Percentiles rank a stretch among this genome's conserved stretches.
Evolutionary conservation across 345 rosid genomes (phyloP).

Genomic region (Corchorus olitorius): DNA sequence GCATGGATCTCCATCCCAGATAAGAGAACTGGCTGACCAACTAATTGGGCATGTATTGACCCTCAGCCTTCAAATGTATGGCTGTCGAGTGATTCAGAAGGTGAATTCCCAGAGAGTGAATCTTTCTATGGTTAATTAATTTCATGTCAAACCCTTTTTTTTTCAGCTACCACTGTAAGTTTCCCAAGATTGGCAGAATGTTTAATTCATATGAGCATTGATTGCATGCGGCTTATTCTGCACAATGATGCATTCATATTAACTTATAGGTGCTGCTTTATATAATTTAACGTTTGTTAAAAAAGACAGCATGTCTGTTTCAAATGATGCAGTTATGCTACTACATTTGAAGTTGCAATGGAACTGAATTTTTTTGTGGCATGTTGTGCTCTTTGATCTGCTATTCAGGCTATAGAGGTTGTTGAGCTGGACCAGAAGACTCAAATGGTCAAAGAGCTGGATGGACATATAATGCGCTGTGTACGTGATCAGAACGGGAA

Average conservation of each 20-base stretch:
- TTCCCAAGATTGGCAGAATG: background rate
- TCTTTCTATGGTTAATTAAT: background rate
- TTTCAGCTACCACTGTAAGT: background rate
- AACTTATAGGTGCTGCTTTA: background rate
- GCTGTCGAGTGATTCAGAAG: constrained; percentile 98
- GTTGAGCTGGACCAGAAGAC: constrained; percentile 89
- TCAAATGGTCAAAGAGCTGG: constrained; percentile 89
- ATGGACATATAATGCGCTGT: constrained; percentile 89
- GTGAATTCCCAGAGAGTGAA: constrained; percentile 29
- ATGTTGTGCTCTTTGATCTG: constrained; percentile 9
- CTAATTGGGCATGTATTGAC: constrained; percentile 78
- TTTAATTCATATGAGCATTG: background rate
- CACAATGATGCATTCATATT: background rate
- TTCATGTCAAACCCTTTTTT: background rate
- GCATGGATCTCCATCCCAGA: constrained; percentile 85
- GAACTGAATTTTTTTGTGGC: background rate
- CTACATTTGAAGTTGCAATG: background rate
- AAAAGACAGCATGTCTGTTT: background rate
- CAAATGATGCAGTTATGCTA: background rate
- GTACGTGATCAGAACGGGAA: constrained; percentile 98
- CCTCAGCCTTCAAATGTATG: constrained; percentile 97
- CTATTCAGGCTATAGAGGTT: constrained; percentile 82
- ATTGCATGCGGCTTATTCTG: background rate
- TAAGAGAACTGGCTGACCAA: constrained; percentile 83
- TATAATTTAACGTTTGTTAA: background rate